Base-by-base conservation (phyloP, 179 eudicot species). In the Corrigiola litoralis region DNA sequence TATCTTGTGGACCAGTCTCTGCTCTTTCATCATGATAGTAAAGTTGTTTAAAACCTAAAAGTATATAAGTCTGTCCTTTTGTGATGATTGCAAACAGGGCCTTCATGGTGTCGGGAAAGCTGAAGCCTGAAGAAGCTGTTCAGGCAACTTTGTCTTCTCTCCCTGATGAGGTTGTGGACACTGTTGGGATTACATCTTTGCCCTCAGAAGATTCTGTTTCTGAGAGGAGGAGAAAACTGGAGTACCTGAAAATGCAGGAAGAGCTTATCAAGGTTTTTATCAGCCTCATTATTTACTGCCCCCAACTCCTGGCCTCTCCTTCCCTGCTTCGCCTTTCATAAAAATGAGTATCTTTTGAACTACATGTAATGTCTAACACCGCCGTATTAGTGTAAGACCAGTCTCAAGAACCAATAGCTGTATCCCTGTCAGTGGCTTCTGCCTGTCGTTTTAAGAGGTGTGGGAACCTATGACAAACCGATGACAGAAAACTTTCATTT, bases 111-210 rank as follows among this genome's bases (percentile, higher is more conserved):
- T 82, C 91, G 45, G 87, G 95, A 52, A 91, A 80, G 63, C 52
- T 88, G 47, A 85, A 60, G 76, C 97, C 89, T 20, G 97, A 88
- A 75, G 95, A 91, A 80, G 89, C 84, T 54, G 89, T 91, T 58
- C 77, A 75, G 72, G 94, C 96, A 71, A 87, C 97, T 42, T 75
- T 91, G 75, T 91, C 97, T 48, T 91, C 96, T 70, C 87, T 91
- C 44, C 97, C 97, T 37, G 97, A 91, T 75, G 96, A 89, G 76
- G 89, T 91, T 61, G 97, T 91, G 53, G 97, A 91, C 65, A 86
- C 94, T 75, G 89, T 91, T 70, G 90, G 88, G 62, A 73, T 85
- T 57, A 87, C 96, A 28, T 71, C 91, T 66, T 75, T 91, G 71
- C 90, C 89, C 25, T 91, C 97, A 40, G 96, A 86, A 79, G 97